Conservation (phyloP, 352 stramenopile genomes). For the Phytophthora capsici region DNA sequence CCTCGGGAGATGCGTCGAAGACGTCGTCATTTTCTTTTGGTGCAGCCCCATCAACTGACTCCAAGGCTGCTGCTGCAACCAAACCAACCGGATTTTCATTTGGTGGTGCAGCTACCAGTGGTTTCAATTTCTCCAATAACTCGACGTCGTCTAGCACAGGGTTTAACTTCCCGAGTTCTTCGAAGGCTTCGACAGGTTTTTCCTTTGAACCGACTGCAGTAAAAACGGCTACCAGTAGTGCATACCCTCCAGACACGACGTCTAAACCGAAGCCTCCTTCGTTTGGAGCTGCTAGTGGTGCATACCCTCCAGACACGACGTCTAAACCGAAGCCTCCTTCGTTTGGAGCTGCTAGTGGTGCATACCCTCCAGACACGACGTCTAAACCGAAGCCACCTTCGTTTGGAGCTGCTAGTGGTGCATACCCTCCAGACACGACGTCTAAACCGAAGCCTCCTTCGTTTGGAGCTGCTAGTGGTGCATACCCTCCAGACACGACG, state of each 20-base stretch:
- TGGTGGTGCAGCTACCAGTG: background rate
- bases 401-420: conserved; percentile 6
- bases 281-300: conserved; percentile 4
- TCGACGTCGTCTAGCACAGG: conserved; percentile 13
- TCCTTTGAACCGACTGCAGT: conserved; percentile 8
- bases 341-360: conserved; percentile 1
- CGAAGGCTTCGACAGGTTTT: conserved; percentile 21
- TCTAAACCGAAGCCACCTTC: conserved; percentile 18
- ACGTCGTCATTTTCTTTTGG: conserved; percentile 56
- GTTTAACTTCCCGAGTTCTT: conserved; percentile 27
- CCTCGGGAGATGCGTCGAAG: conserved; percentile 15
- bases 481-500: conserved; percentile 5
- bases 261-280: conserved; percentile 18
- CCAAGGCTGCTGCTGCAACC: background rate
- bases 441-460: conserved; percentile 16
- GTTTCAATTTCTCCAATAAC: conserved; percentile 13
- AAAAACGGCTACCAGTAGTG: conserved; percentile 2
- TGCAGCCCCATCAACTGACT: conserved; percentile 2
- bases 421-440: conserved; percentile 8
- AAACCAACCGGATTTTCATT: conserved; percentile 40
- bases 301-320: conserved; percentile 1
- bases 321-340: conserved; percentile 13
- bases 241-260: conserved; percentile 23
- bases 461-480: conserved; percentile 19
- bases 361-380: conserved; percentile 17